Evolutionary conservation across 2,329 filamentous ascomycete species (phyloP).

Genomic region (Colletotrichum euphorbiae): DNA sequence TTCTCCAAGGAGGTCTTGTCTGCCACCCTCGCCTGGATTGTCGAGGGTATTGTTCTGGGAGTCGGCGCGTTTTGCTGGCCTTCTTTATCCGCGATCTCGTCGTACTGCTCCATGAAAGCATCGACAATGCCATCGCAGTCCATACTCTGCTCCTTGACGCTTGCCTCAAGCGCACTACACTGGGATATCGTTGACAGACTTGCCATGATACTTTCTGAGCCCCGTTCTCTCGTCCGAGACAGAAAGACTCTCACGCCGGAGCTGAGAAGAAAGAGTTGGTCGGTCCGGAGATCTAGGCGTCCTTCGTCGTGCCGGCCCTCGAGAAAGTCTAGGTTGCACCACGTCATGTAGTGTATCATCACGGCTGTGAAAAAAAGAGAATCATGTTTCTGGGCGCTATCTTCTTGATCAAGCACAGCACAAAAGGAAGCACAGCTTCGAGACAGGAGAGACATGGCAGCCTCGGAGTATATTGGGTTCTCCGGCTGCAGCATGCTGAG

Average conservation of each 20-base stretch:
- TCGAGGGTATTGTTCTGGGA: background rate
- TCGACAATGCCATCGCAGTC: slow-evolving; percentile 37
- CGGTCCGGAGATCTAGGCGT: slow-evolving; percentile 42
- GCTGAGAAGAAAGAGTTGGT: slow-evolving; percentile 46
- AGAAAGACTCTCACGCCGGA: slow-evolving; percentile 43
- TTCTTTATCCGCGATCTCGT: slow-evolving; percentile 31
- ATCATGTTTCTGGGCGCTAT: slow-evolving; percentile 6
- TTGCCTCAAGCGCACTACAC: slow-evolving; percentile 40
- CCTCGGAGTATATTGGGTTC: slow-evolving; percentile 40
- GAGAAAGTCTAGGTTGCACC: slow-evolving; percentile 46
- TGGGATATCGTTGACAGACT: slow-evolving; percentile 37
- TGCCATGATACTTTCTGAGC: slow-evolving; percentile 40
- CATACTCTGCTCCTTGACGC: slow-evolving; percentile 39
- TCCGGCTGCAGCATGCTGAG: slow-evolving; percentile 39
- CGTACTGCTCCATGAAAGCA: slow-evolving; percentile 43
- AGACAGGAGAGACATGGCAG: slow-evolving; percentile 42
- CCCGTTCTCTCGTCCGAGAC: slow-evolving; percentile 17
- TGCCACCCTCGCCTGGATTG: background rate
- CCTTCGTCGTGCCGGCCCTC: slow-evolving; percentile 21
- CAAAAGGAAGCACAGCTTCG: slow-evolving; percentile 44
- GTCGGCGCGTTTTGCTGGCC: background rate
- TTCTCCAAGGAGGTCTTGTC: slow-evolving; percentile 12
- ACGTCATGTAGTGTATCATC: slow-evolving; percentile 47
- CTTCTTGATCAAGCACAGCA: slow-evolving; percentile 36
- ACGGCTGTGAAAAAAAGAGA: slow-evolving; percentile 44